phyloP scores from a whole-genome alignment of 139 green algal genomes.

The Coelastrella sp. region DNA sequence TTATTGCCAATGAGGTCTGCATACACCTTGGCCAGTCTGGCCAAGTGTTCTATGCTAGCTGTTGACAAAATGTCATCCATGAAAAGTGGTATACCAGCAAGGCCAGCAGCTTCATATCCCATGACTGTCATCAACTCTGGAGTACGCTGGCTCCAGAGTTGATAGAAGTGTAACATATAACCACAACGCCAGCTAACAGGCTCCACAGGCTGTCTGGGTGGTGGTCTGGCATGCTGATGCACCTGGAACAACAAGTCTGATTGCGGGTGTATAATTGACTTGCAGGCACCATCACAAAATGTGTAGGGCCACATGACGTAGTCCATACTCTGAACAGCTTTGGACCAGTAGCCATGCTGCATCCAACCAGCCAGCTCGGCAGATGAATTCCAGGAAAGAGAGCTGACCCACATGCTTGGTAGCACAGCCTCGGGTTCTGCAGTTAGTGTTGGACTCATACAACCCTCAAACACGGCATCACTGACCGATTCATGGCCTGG shows the following conservation, averaged over 20 bases:
- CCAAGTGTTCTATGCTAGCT: not conserved
- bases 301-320: slow-evolving; percentile 41
- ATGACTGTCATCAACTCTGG: slow-evolving; percentile 21
- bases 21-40: slow-evolving; percentile 6
- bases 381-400: not conserved
- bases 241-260: slow-evolving; percentile 32
- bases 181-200: slow-evolving; percentile 30
- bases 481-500: not conserved
- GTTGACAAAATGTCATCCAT: slow-evolving; percentile 17
- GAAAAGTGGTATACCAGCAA: slow-evolving; percentile 4
- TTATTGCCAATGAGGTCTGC: not conserved
- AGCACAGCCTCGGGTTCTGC: slow-evolving; percentile 6
- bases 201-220: not conserved
- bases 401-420: not conserved
- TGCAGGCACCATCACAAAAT: slow-evolving; percentile 29
- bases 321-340: slow-evolving; percentile 32
- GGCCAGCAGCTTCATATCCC: not conserved
- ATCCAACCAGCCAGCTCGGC: slow-evolving; percentile 21
- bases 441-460: not conserved
- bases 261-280: slow-evolving; percentile 19
- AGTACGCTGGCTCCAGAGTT: slow-evolving; percentile 14
- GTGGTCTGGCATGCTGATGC: slow-evolving; percentile 28
- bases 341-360: slow-evolving; percentile 1
- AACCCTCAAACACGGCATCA: slow-evolving; percentile 7
- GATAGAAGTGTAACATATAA: slow-evolving; percentile 40